Evolutionary conservation across 73 alveolate species (phyloP).

Genomic region (Paramecium pentaurelia): DNA sequence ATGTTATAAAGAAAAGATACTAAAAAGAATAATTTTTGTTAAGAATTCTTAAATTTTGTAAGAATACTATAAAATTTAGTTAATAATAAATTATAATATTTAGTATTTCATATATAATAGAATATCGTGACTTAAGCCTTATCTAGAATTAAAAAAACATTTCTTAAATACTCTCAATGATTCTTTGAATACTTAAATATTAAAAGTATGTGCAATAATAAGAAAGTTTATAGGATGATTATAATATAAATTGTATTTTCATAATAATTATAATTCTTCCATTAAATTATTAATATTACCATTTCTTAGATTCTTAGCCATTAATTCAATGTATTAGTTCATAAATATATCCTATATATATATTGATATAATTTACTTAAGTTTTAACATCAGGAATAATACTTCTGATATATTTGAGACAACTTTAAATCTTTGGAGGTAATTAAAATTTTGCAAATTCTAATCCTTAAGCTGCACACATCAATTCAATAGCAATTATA

Average conservation of each 20-base stretch:
- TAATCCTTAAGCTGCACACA: slow-evolving; percentile 62
- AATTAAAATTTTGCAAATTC: background rate
- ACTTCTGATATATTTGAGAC: background rate
- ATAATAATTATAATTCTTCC: background rate
- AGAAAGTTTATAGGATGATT: background rate
- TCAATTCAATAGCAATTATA: slow-evolving; percentile 66
- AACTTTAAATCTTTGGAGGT: background rate
- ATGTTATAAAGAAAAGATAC: background rate
- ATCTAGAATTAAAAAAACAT: too few species aligned
- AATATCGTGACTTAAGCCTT: too few species aligned
- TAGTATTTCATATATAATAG: too few species aligned
- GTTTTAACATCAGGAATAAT: slow-evolving; percentile 6
- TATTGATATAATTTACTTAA: background rate
- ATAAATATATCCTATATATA: background rate
- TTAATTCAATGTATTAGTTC: background rate
- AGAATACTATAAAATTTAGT: too few species aligned
- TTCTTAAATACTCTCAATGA: too few species aligned
- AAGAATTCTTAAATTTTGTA: too few species aligned
- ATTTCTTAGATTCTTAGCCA: background rate
- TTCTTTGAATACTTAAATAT: background rate
- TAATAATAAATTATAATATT: too few species aligned
- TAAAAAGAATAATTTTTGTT: too few species aligned
- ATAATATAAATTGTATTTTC: background rate
- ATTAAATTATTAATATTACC: background rate
- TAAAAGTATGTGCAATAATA: background rate